Evolutionary conservation across 2,329 filamentous ascomycete genomes (phyloP).

Genomic region (Fusarium sacchari): DNA sequence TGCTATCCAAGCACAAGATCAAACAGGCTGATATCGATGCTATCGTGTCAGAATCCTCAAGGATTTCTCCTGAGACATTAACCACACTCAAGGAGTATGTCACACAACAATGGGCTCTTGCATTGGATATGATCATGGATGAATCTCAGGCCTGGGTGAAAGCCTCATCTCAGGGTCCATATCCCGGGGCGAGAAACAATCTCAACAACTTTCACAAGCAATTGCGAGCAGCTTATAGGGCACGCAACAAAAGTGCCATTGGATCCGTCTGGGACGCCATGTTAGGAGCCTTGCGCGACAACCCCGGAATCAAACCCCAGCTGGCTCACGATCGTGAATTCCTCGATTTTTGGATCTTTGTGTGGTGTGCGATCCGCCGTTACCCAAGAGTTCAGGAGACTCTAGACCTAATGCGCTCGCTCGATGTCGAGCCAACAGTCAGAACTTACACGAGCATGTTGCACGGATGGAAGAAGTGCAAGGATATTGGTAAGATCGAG

Average conservation of each 20-base stretch:
- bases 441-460: slow-evolving; percentile 80
- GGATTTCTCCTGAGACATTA: slow-evolving; percentile 32
- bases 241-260: slow-evolving; percentile 45
- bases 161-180: background rate
- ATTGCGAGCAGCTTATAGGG: slow-evolving; percentile 44
- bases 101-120: slow-evolving; percentile 43
- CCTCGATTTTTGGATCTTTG: slow-evolving; percentile 54
- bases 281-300: slow-evolving; percentile 36
- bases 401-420: slow-evolving; percentile 55
- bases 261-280: slow-evolving; percentile 50
- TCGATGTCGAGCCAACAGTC: slow-evolving; percentile 67
- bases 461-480: slow-evolving; percentile 71
- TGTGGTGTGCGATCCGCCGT: slow-evolving; percentile 51
- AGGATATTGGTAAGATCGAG: slow-evolving; percentile 69
- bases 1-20: slow-evolving; percentile 31
- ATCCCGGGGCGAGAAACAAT: slow-evolving; percentile 1
- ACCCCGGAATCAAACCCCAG: slow-evolving; percentile 39
- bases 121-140: slow-evolving; percentile 37
- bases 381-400: slow-evolving; percentile 47
- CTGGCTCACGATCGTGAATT: slow-evolving; percentile 49
- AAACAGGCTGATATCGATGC: slow-evolving; percentile 32
- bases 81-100: slow-evolving; percentile 42
- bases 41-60: slow-evolving; percentile 27
- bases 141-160: slow-evolving; percentile 39
- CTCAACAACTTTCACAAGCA: slow-evolving; percentile 43